Evolutionary conservation across 768 basidiomycete species (phyloP).

Genomic region (Leccinellum rugosiceps): DNA sequence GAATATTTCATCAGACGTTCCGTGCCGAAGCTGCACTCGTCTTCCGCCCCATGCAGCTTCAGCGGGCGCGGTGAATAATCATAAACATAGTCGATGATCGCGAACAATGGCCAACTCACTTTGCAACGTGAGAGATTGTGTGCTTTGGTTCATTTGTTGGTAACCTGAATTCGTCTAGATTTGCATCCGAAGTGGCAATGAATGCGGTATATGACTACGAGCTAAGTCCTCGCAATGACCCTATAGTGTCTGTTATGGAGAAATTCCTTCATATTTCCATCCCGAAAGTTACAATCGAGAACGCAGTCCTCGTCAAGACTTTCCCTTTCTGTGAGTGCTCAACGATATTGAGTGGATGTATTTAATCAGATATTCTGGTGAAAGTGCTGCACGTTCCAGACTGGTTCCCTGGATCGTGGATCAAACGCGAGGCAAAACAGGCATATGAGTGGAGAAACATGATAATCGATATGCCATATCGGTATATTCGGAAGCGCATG

Average conservation of each 20-base stretch:
- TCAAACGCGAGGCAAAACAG: conserved; percentile 1
- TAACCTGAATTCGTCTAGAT: conserved; percentile 11
- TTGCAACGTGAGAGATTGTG: not conserved
- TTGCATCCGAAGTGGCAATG: conserved; percentile 30
- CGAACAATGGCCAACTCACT: not conserved
- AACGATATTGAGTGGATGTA: not conserved
- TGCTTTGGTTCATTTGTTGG: no score
- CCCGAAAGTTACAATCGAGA: not conserved
- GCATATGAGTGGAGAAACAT: not conserved
- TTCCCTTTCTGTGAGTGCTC: not conserved
- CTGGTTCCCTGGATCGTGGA: conserved; percentile 10
- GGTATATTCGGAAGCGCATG: not conserved
- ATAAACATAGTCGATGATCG: conserved; percentile 10
- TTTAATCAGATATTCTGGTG: not conserved
- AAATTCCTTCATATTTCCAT: not conserved
- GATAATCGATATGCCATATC: conserved; percentile 4
- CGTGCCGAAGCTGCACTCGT: not conserved
- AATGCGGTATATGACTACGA: conserved; percentile 3
- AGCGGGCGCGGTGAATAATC: conserved; percentile 9
- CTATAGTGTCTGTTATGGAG: not conserved
- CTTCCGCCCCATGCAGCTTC: conserved; percentile 18
- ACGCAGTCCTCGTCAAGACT: not conserved
- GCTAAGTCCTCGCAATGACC: not conserved
- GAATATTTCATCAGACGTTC: conserved; percentile 21
- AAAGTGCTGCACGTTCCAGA: conserved; percentile 9